Evolutionary conservation across 257 asterid species (phyloP).

Genomic region (Sherardia arvensis): DNA sequence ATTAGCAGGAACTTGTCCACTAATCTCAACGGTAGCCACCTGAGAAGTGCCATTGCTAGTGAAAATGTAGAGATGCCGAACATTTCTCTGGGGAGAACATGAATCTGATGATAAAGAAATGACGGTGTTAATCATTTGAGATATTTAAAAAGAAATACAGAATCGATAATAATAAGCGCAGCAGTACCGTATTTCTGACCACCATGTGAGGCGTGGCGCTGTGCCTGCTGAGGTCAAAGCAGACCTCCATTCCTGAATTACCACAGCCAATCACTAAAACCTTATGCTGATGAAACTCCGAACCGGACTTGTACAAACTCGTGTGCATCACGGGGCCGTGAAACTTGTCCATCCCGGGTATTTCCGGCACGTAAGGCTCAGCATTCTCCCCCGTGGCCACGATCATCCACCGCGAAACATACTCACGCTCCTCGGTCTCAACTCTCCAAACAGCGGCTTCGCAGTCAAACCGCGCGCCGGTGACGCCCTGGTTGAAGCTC

Average conservation of each 20-base stretch:
- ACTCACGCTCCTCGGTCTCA: slow-evolving; percentile 24
- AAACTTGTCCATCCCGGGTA: slow-evolving; percentile 49
- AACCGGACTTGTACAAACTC: slow-evolving; percentile 50
- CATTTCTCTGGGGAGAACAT: slow-evolving; percentile 80
- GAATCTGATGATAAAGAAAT: slow-evolving; percentile 41
- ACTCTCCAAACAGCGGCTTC: slow-evolving; percentile 46
- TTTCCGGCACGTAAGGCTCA: slow-evolving; percentile 59
- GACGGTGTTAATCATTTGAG: background rate
- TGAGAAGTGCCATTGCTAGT: slow-evolving; percentile 54
- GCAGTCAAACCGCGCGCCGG: slow-evolving; percentile 32
- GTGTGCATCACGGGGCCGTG: slow-evolving; percentile 55
- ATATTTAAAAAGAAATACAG: background rate
- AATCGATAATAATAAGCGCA: background rate
- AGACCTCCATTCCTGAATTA: slow-evolving; percentile 94
- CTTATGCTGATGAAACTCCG: slow-evolving; percentile 31
- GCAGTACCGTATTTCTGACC: slow-evolving; percentile 57
- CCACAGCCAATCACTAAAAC: slow-evolving; percentile 85
- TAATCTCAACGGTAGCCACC: slow-evolving; percentile 60
- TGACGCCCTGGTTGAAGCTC: slow-evolving; percentile 38
- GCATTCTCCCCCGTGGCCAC: slow-evolving; percentile 93
- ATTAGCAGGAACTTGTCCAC: slow-evolving; percentile 63
- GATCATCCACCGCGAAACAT: slow-evolving; percentile 43
- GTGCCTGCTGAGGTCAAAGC: slow-evolving; percentile 63
- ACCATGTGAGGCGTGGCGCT: slow-evolving; percentile 68
- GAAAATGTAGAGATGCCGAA: slow-evolving; percentile 70